These are phyloP conservation scores for Dendrocalamus sinicus DNA, from an alignment of 176 grass and related monocot genomes.

Conservation along the genomic window DNA sequence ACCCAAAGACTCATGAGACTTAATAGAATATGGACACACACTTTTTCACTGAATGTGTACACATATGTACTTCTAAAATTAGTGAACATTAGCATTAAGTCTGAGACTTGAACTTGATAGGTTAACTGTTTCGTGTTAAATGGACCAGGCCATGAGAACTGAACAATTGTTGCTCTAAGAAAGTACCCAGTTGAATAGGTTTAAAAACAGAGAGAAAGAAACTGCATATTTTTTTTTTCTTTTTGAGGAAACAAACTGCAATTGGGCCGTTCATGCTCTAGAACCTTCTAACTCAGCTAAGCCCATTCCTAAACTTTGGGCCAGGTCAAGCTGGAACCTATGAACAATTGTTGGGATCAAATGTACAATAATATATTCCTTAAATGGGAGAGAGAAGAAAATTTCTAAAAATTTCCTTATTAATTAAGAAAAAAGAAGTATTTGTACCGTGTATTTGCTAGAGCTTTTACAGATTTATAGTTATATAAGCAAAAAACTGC, in stretches of 20 bases:
- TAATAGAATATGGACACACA: fast-evolving
- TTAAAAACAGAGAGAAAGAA: neutral
- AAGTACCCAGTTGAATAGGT: neutral
- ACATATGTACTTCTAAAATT: no score
- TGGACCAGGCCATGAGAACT: neutral
- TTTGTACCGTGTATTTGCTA: no score
- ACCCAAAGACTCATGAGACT: fast-evolving
- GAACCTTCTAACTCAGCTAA: neutral
- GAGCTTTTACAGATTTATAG: no score
- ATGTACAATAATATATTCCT: neutral
- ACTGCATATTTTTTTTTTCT: no score
- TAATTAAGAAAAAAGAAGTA: no score
- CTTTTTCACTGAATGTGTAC: no score
- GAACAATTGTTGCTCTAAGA: neutral
- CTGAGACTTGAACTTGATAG: no score
- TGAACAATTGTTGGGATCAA: neutral
- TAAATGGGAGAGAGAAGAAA: no score
- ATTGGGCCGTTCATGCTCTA: no score
- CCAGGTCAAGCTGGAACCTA: neutral
- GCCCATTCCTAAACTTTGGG: neutral
- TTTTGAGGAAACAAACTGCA: neutral
- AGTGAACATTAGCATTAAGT: no score
- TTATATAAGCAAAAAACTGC: no score
- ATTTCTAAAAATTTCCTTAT: no score
- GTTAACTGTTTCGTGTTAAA: neutral